Evolutionary conservation across 768 basidiomycete genomes (phyloP).

Genomic region (Suillus luteus): DNA sequence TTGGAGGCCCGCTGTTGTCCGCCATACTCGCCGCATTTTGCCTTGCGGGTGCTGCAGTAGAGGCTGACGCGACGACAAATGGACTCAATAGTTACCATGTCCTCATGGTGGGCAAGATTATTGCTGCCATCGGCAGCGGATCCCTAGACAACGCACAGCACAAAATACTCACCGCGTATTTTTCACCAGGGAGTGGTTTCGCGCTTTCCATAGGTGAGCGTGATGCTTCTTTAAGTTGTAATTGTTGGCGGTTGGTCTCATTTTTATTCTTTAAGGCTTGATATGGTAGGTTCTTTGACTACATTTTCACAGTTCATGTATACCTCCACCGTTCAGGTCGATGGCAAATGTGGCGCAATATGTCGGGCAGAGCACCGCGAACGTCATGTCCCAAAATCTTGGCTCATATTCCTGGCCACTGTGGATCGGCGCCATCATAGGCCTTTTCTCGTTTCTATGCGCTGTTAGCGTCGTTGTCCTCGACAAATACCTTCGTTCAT

Average conservation of each 20-base stretch:
- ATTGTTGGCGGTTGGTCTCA: background rate
- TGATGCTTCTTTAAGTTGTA: background rate
- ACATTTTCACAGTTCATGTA: background rate
- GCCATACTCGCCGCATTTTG: slow-evolving; percentile 41
- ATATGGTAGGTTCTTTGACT: slow-evolving; percentile 32
- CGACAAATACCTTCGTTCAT: slow-evolving; percentile 37
- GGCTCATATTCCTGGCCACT: slow-evolving; percentile 44
- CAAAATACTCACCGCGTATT: slow-evolving; percentile 46
- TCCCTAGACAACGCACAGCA: slow-evolving; percentile 46
- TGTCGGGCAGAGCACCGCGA: slow-evolving; percentile 43
- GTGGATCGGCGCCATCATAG: slow-evolving; percentile 43
- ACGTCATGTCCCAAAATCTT: slow-evolving; percentile 40
- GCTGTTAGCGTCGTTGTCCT: slow-evolving; percentile 39
- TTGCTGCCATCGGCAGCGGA: slow-evolving; percentile 43
- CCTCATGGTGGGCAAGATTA: slow-evolving; percentile 42
- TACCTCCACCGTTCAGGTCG: slow-evolving; percentile 25
- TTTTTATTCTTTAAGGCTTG: slow-evolving; percentile 21
- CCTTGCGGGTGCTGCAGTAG: slow-evolving; percentile 37
- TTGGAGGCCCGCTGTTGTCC: slow-evolving; percentile 40
- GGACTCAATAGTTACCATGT: slow-evolving; percentile 41
- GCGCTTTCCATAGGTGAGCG: slow-evolving; percentile 38
- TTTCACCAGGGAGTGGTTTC: slow-evolving; percentile 44
- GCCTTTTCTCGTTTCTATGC: slow-evolving; percentile 40
- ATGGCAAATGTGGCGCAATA: slow-evolving; percentile 44
- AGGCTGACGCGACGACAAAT: slow-evolving; percentile 42